Evolutionary conservation across 257 asterid species (phyloP), one percentile per base, ranked within the genome.

Genomic region (Striga asiatica): DNA sequence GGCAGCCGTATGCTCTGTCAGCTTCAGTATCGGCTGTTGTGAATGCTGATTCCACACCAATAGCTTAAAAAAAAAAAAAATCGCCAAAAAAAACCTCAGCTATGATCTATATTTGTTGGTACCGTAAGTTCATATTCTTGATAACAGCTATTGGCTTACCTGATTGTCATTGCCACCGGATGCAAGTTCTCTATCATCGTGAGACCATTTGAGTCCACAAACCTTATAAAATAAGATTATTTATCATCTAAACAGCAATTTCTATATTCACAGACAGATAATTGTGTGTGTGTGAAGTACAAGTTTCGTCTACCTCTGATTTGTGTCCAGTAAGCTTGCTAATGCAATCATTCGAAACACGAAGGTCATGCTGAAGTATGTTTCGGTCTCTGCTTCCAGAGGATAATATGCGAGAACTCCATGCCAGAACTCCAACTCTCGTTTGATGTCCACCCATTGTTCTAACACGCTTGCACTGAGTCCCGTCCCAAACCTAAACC

Each of bases 81-180:
- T 43, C 14, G 48, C 50, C 19, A 43, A 12, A 43, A 17, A 11
- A 43, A 18, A 43, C 12, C 53, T 28, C 29, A n/a, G 22, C 20
- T 21, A 16, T 21, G 6, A 39, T 9, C 24, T 5, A 50, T n/a
- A 58, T 14, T 47, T 49, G 14, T 41, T 41, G 17, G 22, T 23
- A 43, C 13, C 20, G 20, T 22, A 8, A 34, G 9, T 45, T 14
- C 8, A 41, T 11, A 41, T 24, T 28, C 48, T 27, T 9, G 25
- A 51, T 4, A 20, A 6, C 19, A 61, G 5, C 1, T 24, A 21
- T n/a, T n/a, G n/a, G 34, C 31, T 22, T 49, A 86, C 96, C 89
- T 86, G 95, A 64, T 92, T 92, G 80, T 92, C 97, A 59, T 92
- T 92, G 50, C 97, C 97, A 58, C 97, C 95, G 3, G 97, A 92